Evolutionary conservation across 1,139 yeast species (phyloP), one percentile per base, ranked within the genome.

Genomic region (Pichiaceae sp.): DNA sequence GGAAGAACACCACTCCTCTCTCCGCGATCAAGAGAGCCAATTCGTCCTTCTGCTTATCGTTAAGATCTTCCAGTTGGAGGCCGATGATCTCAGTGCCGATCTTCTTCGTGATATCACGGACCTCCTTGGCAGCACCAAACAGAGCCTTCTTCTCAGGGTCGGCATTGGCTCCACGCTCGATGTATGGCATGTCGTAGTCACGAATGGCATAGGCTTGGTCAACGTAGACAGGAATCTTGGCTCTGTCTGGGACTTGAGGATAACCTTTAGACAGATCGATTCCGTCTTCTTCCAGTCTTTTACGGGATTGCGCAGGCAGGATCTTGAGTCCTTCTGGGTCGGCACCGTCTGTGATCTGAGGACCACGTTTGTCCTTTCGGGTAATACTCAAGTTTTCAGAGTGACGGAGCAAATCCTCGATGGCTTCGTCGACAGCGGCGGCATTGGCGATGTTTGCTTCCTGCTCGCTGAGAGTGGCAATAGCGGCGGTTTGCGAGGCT

Each of bases 81-180:
- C 77, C 78, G 35, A 69, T 67, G 48, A 75, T 62, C 49, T 72
- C 78, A n/a, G 77, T 71, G 41, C 79, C 79, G 41, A 71, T 56
- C 41, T 68, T 64, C 41, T 65, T 67, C 33, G 76, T 68, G 44
- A 70, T 57, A 41, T 72, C 44, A 30, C 47, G 62, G 15, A 72
- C 72, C 47, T 69, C 70, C 37, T 55, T 61, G 14, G 74, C 77
- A 36, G 75, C 75, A 16, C 67, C 64, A 36, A 72, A 62, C 34
- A 72, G 52, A 1, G 73, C 70, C 50, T 66, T 70, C 60, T 71
- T 71, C 42, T 69, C 75, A 4, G 72, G 72, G 45, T 71, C 76
- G 25, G 76, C 77, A 43, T 61, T 60, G 38, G 55, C 57, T 31
- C 71, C 77, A 43, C 75, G 54, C 42, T 70, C 75, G 37, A 63